Evolutionary conservation across 768 basidiomycete genomes (phyloP).

Genomic region (Suillus tomentosus): DNA sequence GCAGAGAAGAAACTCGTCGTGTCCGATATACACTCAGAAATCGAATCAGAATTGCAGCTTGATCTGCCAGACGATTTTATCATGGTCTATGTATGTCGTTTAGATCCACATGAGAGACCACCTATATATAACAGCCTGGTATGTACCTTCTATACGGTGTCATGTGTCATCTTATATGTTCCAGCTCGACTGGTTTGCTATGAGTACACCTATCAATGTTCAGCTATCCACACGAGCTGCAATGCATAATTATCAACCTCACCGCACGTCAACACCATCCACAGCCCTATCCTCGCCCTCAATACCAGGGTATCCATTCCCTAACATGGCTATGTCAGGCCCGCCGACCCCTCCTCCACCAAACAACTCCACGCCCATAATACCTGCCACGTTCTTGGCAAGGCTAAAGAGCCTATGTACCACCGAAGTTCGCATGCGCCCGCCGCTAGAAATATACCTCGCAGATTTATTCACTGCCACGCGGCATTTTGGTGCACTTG

Average conservation of each 20-base stretch:
- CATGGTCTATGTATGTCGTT: constrained; percentile 70
- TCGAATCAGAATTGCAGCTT: constrained; percentile 21
- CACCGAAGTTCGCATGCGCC: constrained; percentile 47
- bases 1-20: constrained; percentile 52
- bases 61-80: constrained; percentile 66
- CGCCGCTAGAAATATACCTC: constrained; percentile 61
- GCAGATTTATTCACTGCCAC: constrained; percentile 74
- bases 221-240: constrained; percentile 40
- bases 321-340: constrained; percentile 20
- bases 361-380: constrained; percentile 26
- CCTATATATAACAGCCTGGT: constrained; percentile 66
- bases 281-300: constrained; percentile 30
- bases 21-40: constrained; percentile 18
- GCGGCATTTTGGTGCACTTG: constrained; percentile 69
- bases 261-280: constrained; percentile 30
- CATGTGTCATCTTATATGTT: constrained; percentile 15
- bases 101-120: constrained; percentile 66
- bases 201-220: constrained; percentile 65
- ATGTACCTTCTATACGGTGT: constrained; percentile 26
- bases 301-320: constrained; percentile 31
- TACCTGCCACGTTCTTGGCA: constrained; percentile 33
- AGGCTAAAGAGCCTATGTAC: constrained; percentile 29
- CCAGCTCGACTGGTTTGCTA: constrained; percentile 77
- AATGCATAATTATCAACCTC: constrained; percentile 35
- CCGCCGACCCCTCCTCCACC: constrained; percentile 30